A percentile compares a stretch with the other conserved stretches of the same genome.
phyloP scores from a whole-genome alignment of 2,329 filamentous ascomycete species.

The Elsinoe ampelina region DNA sequence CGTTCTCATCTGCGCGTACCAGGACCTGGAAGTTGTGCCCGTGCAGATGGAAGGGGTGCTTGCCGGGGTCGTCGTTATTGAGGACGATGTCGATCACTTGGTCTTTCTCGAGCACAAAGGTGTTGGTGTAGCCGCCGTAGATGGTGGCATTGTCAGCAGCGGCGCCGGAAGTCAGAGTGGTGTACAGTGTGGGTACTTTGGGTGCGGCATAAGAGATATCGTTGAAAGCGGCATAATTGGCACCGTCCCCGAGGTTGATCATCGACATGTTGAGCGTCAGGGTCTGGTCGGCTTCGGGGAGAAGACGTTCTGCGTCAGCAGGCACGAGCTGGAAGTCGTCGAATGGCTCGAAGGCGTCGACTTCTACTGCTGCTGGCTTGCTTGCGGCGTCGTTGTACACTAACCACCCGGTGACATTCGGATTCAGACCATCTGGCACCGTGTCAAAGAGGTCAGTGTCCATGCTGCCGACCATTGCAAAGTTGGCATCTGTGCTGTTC shows the following conservation, averaged over 20 bases:
- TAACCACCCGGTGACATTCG: constrained; percentile 49
- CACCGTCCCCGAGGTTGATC: constrained; percentile 58
- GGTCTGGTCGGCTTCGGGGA: constrained; percentile 52
- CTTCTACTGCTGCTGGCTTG: constrained; percentile 41
- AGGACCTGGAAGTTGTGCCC: constrained; percentile 63
- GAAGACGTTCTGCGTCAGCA: constrained; percentile 52
- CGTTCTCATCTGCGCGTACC: constrained; percentile 20
- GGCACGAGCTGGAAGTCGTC: constrained; percentile 68
- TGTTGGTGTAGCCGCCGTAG: constrained; percentile 45
- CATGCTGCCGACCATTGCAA: constrained; percentile 44
- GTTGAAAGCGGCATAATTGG: constrained; percentile 56
- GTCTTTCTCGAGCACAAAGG: constrained; percentile 41
- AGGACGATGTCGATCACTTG: constrained; percentile 17
- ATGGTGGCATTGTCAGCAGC: constrained; percentile 36
- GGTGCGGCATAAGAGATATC: constrained; percentile 65
- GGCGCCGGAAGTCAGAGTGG: constrained; percentile 53
- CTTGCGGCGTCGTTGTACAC: constrained; percentile 43
- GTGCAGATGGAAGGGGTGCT: constrained; percentile 68
- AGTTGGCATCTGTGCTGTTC: constrained; percentile 44
- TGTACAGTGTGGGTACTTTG: constrained; percentile 74
- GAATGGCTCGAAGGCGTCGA: constrained; percentile 56
- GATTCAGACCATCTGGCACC: constrained; percentile 58
- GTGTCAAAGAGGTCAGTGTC: constrained; percentile 49
- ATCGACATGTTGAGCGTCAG: constrained; percentile 53
- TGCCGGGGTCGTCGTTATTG: constrained; percentile 34